Percentiles rank a stretch among this genome's conserved stretches.
Conservation (phyloP, 1,284 basidiomycete species). For the Cryptococcus depauperatus region DNA sequence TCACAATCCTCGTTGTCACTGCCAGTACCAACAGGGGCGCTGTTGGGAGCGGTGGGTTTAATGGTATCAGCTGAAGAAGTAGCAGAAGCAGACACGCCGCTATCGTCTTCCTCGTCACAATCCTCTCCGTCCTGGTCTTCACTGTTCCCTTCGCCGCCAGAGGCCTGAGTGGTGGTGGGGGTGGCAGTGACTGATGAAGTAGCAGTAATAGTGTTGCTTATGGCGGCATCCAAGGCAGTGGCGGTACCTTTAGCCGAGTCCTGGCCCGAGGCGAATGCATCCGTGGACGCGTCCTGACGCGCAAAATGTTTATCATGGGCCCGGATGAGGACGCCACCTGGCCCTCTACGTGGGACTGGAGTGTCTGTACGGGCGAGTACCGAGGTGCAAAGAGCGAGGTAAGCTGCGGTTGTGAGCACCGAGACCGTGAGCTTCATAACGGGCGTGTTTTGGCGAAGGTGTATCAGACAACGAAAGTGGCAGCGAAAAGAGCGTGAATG, state of each 20-base stretch:
- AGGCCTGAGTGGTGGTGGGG: neutral
- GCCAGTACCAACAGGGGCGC: neutral
- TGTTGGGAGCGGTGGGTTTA: neutral
- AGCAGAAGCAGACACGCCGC: conserved; percentile 6
- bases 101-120: conserved; percentile 14
- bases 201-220: neutral
- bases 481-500: no score
- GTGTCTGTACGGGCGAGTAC: conserved; percentile 4
- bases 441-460: neutral
- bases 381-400: conserved; percentile 8
- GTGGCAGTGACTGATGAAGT: neutral
- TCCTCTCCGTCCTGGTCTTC: conserved; percentile 10
- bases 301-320: conserved; percentile 1
- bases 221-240: neutral
- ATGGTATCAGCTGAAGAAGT: neutral
- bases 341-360: neutral
- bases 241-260: neutral
- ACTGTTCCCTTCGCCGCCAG: conserved; percentile 1
- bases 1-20: conserved; percentile 5
- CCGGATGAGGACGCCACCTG: neutral
- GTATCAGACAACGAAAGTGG: no score
- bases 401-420: conserved; percentile 7
- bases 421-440: conserved; percentile 11
- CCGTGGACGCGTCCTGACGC: conserved; percentile 2
- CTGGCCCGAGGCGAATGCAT: neutral